phyloP scores from a whole-genome alignment of 305 asterid species.

The Solanum hybrid region DNA sequence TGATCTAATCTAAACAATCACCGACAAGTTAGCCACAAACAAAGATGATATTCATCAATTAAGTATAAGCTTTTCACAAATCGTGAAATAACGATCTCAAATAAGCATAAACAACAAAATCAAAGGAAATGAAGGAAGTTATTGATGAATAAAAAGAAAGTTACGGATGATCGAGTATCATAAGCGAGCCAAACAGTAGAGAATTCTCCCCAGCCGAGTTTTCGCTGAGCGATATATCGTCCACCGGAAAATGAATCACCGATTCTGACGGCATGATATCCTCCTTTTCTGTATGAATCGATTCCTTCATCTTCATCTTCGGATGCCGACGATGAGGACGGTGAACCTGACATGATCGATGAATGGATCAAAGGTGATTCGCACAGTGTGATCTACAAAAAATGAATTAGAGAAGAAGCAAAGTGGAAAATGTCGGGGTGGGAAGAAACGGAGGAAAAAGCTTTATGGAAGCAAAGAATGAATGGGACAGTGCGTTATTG shows the following conservation, averaged over 20 bases:
- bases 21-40: neutral
- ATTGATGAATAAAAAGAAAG: slow-evolving; percentile 1
- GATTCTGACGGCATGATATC: slow-evolving; percentile 91
- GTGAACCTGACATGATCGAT: slow-evolving; percentile 52
- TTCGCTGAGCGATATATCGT: slow-evolving; percentile 87
- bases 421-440: neutral
- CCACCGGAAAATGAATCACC: slow-evolving; percentile 85
- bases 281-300: slow-evolving; percentile 91
- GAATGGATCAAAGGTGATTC: slow-evolving; percentile 1
- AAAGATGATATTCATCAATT: neutral
- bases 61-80: neutral
- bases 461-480: slow-evolving; percentile 16
- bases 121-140: neutral
- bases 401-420: slow-evolving; percentile 1
- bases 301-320: slow-evolving; percentile 94
- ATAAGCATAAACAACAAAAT: neutral
- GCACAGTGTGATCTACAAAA: neutral
- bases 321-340: slow-evolving; percentile 87
- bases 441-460: neutral
- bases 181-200: slow-evolving; percentile 99
- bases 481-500: slow-evolving; percentile 6
- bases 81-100: neutral
- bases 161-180: slow-evolving; percentile 76
- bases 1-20: slow-evolving; percentile 5
- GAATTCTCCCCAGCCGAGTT: slow-evolving; percentile 99